Base-by-base conservation (phyloP, 2,329 filamentous ascomycete species). In the Tolypocladium guangdongense region DNA sequence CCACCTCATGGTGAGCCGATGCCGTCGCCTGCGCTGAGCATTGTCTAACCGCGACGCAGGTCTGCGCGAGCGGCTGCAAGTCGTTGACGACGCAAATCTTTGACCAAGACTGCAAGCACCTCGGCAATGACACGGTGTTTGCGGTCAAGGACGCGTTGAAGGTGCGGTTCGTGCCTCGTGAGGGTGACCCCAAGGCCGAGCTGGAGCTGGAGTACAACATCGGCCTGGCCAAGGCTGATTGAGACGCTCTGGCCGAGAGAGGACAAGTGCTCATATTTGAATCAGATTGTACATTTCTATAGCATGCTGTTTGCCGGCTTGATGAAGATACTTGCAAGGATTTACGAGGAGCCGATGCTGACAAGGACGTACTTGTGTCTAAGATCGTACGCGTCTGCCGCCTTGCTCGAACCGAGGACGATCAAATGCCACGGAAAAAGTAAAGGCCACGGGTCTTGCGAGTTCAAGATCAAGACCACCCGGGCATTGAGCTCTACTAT, bases 31-130 rank as follows among this genome's bases (percentile, higher is more conserved):
- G 7, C 1, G 22, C 35, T 30, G 1, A 22, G 5, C 32, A n/a
- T 30, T 4, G 49, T 32, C 47, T 32, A 49, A 27, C 27, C 35
- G 18, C 32, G 8, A 18, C 8, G 7, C 22, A 70, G 69, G 66
- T 74, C 49, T 74, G 76, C 32, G 73, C 75, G 14, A 74, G 78
- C 2, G 78, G 78, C 8, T 83, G 85, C 72, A 86, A 82, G 62
- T 75, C 84, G 0, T 77, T 95, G 49, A 86, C 84, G 0, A 78
- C 77, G 1, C 88, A 93, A 66, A 83, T 93, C 53, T 92, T 90
- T 64, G 86, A 90, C 65, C 72, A 75, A 54, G 75, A 80, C 56
- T 82, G 83, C 66, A 75, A 78, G 57, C 83, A 87, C 60, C 72
- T 88, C 24, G 60, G 60, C 7, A 70, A 73, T 45, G 78, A 81